A percentile compares a stretch with the other conserved stretches of the same genome.
These are phyloP conservation scores for Vitis hybrid DNA, from an alignment of 177 flowering plant genomes.

Conservation along the genomic window DNA sequence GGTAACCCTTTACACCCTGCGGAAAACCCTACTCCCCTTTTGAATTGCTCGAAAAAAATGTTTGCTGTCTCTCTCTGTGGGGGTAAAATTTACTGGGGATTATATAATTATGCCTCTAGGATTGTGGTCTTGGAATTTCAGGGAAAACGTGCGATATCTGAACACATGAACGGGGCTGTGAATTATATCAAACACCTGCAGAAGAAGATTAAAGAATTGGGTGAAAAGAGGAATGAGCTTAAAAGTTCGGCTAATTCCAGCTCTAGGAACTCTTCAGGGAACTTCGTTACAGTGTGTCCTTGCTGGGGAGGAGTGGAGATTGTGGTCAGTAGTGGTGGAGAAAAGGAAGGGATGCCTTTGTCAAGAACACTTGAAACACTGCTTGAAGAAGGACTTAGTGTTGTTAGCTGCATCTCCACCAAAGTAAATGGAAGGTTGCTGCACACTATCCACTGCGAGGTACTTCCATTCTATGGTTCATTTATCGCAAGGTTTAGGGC, in stretches of 20 bases:
- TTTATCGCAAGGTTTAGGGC: neutral
- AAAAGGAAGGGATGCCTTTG: conserved; percentile 10
- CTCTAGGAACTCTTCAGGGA: neutral
- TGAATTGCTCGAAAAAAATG: too few relatives aligned
- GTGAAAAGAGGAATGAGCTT: conserved; percentile 42
- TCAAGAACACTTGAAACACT: conserved; percentile 25
- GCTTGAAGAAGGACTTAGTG: conserved; percentile 25
- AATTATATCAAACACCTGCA: conserved; percentile 46
- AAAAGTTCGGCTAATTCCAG: conserved; percentile 10
- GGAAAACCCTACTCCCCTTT: neutral
- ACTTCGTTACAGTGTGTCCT: conserved; percentile 11
- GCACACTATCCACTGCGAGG: conserved; percentile 50
- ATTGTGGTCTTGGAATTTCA: conserved; percentile 10
- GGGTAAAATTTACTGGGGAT: too few relatives aligned
- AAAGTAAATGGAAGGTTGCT: conserved; percentile 31
- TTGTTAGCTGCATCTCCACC: conserved; percentile 38
- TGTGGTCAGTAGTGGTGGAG: neutral
- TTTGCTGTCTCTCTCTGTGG: too few relatives aligned
- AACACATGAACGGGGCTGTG: conserved; percentile 54
- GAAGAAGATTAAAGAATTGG: conserved; percentile 37
- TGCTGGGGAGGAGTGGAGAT: conserved; percentile 27
- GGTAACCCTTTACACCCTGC: neutral
- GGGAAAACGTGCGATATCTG: conserved; percentile 64
- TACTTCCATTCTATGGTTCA: conserved; percentile 1
- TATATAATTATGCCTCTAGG: neutral